phyloP scores from a whole-genome alignment of 208 protist species.

The Acanthamoeba culbertsoni region DNA sequence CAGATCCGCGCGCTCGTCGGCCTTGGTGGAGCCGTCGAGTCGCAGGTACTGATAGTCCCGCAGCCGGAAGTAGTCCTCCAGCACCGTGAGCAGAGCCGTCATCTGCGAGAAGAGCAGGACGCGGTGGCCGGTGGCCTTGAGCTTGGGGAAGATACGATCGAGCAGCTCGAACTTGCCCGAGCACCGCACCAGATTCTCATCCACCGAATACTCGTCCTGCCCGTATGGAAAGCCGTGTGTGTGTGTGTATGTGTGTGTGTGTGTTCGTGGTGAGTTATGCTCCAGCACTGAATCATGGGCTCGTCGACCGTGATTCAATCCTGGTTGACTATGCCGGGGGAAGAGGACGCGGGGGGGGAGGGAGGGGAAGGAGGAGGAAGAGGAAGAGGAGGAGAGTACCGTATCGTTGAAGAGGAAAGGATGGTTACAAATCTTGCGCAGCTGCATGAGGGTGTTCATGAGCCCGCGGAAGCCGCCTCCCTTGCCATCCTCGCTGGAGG shows the following conservation, averaged over 20 bases:
- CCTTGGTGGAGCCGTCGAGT: constrained; percentile 73
- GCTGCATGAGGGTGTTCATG: constrained; percentile 86
- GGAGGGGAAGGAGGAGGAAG: too few species aligned
- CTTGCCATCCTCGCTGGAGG: neutral
- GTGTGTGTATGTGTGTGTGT: too few species aligned
- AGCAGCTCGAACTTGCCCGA: constrained; percentile 82
- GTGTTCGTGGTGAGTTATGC: too few species aligned
- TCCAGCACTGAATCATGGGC: too few species aligned
- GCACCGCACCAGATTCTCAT: neutral
- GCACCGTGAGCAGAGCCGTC: constrained; percentile 72
- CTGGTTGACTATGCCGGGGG: too few species aligned
- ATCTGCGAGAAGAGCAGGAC: constrained; percentile 82
- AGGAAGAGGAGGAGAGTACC: too few species aligned
- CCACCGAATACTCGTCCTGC: neutral
- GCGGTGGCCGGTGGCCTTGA: constrained; percentile 70
- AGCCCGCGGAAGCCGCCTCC: neutral
- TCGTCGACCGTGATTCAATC: too few species aligned
- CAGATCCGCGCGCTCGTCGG: constrained; percentile 57
- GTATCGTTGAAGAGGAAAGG: constrained; percentile 86
- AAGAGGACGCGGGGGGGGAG: too few species aligned
- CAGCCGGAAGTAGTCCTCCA: constrained; percentile 76
- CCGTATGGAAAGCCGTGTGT: too few species aligned
- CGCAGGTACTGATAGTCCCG: constrained; percentile 68
- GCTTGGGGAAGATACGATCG: constrained; percentile 79
- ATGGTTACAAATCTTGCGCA: constrained; percentile 86